Percentiles rank a stretch among this genome's conserved stretches.
These are phyloP conservation scores for Alternaria viburni DNA, from an alignment of 2,329 filamentous ascomycete genomes.

Conservation along the genomic window DNA sequence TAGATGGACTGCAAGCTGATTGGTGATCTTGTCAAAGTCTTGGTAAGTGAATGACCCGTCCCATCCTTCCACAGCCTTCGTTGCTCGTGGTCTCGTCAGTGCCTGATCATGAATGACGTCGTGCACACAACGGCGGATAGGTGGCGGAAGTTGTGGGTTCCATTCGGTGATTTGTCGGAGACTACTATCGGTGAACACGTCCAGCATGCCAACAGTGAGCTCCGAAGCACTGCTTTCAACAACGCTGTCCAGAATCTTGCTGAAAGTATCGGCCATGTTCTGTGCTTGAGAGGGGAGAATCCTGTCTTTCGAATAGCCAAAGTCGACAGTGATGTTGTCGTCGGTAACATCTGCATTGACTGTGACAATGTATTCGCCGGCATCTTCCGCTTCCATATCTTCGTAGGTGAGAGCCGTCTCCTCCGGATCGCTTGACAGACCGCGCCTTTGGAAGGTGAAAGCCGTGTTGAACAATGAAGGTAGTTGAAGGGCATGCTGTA, in stretches of 20 bases:
- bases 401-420: conserved; percentile 39
- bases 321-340: conserved; percentile 36
- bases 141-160: conserved; percentile 34
- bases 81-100: conserved; percentile 31
- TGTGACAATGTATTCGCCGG: conserved; percentile 44
- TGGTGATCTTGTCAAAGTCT: conserved; percentile 41
- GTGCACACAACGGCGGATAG: conserved; percentile 38
- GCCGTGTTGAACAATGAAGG: conserved; percentile 46
- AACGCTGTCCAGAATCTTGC: conserved; percentile 33
- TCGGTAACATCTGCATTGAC: conserved; percentile 44
- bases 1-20: conserved; percentile 34
- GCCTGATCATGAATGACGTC: conserved; percentile 40
- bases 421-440: conserved; percentile 29
- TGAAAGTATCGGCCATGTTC: conserved; percentile 40
- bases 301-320: conserved; percentile 42
- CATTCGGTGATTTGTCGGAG: conserved; percentile 34
- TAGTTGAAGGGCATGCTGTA: conserved; percentile 46
- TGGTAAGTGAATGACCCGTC: conserved; percentile 42
- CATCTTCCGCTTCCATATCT: conserved; percentile 44
- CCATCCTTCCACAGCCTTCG: conserved; percentile 41
- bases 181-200: conserved; percentile 30
- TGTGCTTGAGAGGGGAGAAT: conserved; percentile 33
- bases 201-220: conserved; percentile 31
- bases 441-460: conserved; percentile 45
- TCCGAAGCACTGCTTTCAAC: conserved; percentile 19